Evolutionary conservation across 768 basidiomycete genomes (phyloP).

Genomic region (Pleurotus tuber-regium): DNA sequence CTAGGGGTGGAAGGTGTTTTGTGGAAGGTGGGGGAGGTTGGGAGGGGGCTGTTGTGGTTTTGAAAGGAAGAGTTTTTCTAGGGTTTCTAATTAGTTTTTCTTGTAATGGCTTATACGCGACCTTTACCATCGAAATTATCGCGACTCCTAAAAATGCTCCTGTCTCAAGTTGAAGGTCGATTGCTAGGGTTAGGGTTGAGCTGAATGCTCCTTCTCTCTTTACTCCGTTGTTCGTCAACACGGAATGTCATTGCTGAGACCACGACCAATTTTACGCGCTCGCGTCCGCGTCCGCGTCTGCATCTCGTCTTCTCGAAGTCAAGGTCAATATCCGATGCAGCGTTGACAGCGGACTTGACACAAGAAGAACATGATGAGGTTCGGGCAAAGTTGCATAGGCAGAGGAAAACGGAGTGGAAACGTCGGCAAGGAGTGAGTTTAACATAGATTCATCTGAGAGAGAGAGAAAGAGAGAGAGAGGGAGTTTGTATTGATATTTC

Average conservation of each 20-base stretch:
- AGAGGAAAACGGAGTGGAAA: constrained; percentile 72
- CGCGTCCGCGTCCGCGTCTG: no score
- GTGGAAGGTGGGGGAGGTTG: not conserved
- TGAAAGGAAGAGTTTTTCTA: no score
- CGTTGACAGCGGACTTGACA: not conserved
- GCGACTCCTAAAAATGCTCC: not conserved
- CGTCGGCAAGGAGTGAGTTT: constrained; percentile 61
- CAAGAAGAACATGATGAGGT: not conserved
- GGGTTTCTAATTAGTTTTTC: not conserved
- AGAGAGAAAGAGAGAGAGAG: no score
- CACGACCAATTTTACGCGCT: not conserved
- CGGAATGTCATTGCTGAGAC: not conserved
- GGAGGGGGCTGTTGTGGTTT: not conserved
- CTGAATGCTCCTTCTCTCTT: not conserved
- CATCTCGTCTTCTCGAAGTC: not conserved
- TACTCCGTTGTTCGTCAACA: not conserved
- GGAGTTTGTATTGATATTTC: constrained; percentile 12
- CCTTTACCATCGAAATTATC: not conserved
- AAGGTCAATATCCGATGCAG: constrained; percentile 3
- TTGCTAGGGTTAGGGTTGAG: not conserved
- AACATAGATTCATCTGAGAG: not conserved
- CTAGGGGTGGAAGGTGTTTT: not conserved
- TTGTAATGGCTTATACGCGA: not conserved
- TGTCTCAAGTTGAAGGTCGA: not conserved
- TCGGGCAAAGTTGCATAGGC: constrained; percentile 20